Evolutionary conservation across 2,329 filamentous ascomycete species (phyloP).

Genomic region (Dactylonectria macrodidyma): DNA sequence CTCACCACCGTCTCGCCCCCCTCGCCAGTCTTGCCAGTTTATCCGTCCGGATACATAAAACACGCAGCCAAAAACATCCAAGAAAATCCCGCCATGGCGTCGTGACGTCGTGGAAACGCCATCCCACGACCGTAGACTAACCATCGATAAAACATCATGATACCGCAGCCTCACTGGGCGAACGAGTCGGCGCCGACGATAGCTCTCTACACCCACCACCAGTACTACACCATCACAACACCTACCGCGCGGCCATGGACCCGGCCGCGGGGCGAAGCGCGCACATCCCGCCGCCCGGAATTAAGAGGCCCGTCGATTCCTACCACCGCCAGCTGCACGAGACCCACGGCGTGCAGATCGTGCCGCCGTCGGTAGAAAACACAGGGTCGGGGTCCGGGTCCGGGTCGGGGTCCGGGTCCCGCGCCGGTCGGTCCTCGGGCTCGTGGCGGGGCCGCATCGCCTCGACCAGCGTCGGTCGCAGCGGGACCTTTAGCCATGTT

Average conservation of each 20-base stretch:
- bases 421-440: slow-evolving; percentile 42
- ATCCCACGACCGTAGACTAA: slow-evolving; percentile 4
- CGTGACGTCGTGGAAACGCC: slow-evolving; percentile 11
- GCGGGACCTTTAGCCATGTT: slow-evolving; percentile 32
- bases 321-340: slow-evolving; percentile 47
- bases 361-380: slow-evolving; percentile 30
- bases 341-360: slow-evolving; percentile 42
- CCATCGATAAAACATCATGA: slow-evolving; percentile 21
- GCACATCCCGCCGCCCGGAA: slow-evolving; percentile 38
- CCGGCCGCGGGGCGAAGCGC: slow-evolving; percentile 34
- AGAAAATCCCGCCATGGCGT: slow-evolving; percentile 22
- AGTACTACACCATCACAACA: slow-evolving; percentile 8
- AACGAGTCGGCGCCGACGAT: slow-evolving; percentile 31
- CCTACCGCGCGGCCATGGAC: slow-evolving; percentile 40
- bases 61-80: slow-evolving; percentile 6
- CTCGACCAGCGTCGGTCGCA: slow-evolving; percentile 20
- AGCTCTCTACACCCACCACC: slow-evolving; percentile 6
- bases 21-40: too few species aligned
- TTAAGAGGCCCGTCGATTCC: slow-evolving; percentile 44
- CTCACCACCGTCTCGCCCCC: not conserved
- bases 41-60: not conserved
- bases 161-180: slow-evolving; percentile 22
- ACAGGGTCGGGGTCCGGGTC: not conserved
- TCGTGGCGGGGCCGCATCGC: slow-evolving; percentile 22
- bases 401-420: not conserved